Evolutionary conservation across 176 grass and related monocot species (phyloP).

Genomic region (Melocanna baccifera): DNA sequence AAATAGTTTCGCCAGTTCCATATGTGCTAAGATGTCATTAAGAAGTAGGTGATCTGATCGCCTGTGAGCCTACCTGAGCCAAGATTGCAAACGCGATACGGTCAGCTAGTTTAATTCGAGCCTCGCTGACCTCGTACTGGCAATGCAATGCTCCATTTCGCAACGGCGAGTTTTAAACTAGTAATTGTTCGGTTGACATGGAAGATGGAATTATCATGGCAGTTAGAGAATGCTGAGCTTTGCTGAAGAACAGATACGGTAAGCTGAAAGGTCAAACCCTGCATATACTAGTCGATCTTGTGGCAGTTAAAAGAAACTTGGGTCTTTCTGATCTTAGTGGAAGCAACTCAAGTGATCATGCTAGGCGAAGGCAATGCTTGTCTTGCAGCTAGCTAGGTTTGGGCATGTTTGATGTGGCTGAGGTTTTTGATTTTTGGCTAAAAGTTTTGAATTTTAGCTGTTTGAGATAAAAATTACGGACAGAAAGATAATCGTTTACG

Average conservation of each 20-base stretch:
- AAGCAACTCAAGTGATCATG: not conserved
- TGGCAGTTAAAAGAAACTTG: not conserved
- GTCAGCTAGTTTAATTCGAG: conserved; percentile 20
- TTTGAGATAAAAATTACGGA: too few relatives aligned
- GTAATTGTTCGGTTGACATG: not conserved
- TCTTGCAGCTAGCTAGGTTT: not conserved
- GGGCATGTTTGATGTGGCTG: too few relatives aligned
- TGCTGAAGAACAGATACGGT: not conserved
- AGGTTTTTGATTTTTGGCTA: too few relatives aligned
- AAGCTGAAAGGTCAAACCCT: conserved; percentile 2
- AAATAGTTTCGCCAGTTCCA: not conserved
- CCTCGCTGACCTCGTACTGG: conserved; percentile 30
- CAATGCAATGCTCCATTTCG: not conserved
- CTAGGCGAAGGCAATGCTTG: not conserved
- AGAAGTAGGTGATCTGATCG: not conserved
- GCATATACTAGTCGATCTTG: not conserved
- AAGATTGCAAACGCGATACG: conserved; percentile 29
- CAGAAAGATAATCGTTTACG: too few relatives aligned
- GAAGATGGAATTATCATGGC: not conserved
- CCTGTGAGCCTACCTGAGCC: conserved; percentile 35
- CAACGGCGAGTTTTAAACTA: not conserved
- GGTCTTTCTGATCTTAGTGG: not conserved
- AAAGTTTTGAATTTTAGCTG: too few relatives aligned
- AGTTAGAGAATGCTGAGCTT: not conserved
- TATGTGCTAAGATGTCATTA: not conserved